A percentile compares a stretch with the other conserved stretches of the same genome.
phyloP scores from a whole-genome alignment of 2,329 filamentous ascomycete genomes.

The Curvularia eragrostidis region DNA sequence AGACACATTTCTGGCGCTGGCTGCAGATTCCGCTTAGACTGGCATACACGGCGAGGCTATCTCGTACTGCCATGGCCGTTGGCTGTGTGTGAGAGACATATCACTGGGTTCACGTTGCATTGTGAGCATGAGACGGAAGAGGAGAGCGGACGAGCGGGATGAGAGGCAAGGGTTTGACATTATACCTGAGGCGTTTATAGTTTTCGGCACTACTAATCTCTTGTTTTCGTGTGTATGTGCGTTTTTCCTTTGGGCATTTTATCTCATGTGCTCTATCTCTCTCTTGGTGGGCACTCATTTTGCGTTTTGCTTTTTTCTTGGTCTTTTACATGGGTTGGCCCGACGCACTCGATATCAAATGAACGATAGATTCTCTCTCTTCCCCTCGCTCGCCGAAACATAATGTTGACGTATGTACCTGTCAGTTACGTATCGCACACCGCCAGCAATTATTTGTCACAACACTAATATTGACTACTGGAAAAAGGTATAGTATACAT shows the following conservation, averaged over 20 bases:
- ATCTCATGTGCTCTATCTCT: not conserved
- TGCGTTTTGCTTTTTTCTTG: not conserved
- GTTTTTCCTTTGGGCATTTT: not conserved
- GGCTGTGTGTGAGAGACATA: not conserved
- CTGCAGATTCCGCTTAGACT: not conserved
- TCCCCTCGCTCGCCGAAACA: not conserved
- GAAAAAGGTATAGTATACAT: too few relatives aligned
- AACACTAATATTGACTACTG: not conserved
- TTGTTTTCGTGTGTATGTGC: not conserved
- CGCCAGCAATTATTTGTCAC: not conserved
- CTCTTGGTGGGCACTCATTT: not conserved
- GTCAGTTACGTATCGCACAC: not conserved
- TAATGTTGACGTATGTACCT: not conserved
- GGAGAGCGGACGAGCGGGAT: not conserved
- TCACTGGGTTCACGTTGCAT: not conserved
- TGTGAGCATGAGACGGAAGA: not conserved
- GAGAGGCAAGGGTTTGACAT: not conserved
- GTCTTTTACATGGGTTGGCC: not conserved
- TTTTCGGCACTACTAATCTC: not conserved
- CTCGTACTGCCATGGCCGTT: not conserved
- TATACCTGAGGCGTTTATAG: constrained; percentile 1
- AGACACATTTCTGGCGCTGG: not conserved
- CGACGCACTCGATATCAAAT: not conserved
- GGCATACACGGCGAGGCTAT: not conserved
- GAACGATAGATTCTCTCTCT: not conserved